These are phyloP conservation scores for Sphaerulina populicola DNA, from an alignment of 2,329 filamentous ascomycete species.

Conservation along the genomic window DNA sequence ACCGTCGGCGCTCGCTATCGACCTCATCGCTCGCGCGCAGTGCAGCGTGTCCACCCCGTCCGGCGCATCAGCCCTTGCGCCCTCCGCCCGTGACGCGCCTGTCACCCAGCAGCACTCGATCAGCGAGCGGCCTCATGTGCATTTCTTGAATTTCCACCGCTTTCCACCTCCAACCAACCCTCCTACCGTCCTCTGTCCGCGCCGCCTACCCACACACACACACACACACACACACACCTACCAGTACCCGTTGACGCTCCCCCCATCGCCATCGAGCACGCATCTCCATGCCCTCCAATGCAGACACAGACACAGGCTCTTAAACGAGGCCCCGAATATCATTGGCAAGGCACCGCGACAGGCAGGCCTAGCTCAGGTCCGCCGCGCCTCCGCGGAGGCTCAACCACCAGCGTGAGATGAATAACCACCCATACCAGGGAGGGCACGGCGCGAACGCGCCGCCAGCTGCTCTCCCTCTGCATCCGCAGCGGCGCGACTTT, in stretches of 20 bases:
- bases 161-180: background rate
- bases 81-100: background rate
- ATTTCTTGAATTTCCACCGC: background rate
- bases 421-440: constrained; percentile 11
- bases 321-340: background rate
- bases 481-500: constrained; percentile 28
- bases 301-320: background rate
- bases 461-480: constrained; percentile 13
- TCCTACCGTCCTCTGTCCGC: background rate
- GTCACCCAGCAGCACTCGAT: background rate
- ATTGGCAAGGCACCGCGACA: background rate
- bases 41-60: background rate
- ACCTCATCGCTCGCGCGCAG: background rate
- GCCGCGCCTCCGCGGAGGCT: constrained; percentile 4
- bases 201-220: background rate
- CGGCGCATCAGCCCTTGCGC: background rate
- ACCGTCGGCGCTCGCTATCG: background rate
- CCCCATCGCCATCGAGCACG: background rate
- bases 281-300: constrained; percentile 4
- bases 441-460: constrained; percentile 11
- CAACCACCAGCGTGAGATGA: constrained; percentile 5
- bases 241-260: background rate
- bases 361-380: constrained; percentile 3
- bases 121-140: constrained; percentile 2
- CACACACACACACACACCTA: background rate